Evolutionary conservation across 2,329 filamentous ascomycete genomes (phyloP).

Genomic region (Leptographium wingfieldii): DNA sequence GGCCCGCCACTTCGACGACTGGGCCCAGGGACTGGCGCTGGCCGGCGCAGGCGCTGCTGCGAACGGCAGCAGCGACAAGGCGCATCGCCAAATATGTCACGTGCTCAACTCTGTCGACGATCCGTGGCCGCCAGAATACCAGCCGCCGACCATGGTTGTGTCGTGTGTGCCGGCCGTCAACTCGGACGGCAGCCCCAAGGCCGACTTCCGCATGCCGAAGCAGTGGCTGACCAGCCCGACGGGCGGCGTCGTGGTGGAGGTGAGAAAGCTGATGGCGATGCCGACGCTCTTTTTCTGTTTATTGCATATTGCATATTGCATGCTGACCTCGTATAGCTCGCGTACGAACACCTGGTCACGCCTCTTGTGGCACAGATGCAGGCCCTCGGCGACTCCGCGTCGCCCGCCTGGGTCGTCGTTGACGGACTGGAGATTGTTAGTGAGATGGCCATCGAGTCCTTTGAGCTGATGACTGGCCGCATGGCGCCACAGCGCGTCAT

Average conservation of each 20-base stretch:
- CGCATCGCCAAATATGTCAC: constrained; percentile 26
- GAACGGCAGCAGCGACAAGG: neutral
- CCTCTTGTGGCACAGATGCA: constrained; percentile 56
- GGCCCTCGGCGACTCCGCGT: constrained; percentile 30
- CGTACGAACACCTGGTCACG: constrained; percentile 59
- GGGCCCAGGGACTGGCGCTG: constrained; percentile 24
- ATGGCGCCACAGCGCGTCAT: constrained; percentile 57
- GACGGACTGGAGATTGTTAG: constrained; percentile 60
- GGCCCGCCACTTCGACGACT: constrained; percentile 53
- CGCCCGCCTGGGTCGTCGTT: constrained; percentile 55
- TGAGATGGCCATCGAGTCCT: constrained; percentile 65
- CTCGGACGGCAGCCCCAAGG: constrained; percentile 44
- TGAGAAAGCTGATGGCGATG: constrained; percentile 9
- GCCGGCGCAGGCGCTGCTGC: neutral
- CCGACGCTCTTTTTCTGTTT: neutral
- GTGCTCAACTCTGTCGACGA: constrained; percentile 46
- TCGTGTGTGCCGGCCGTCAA: constrained; percentile 59
- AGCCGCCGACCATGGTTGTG: constrained; percentile 56
- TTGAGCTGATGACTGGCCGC: constrained; percentile 63
- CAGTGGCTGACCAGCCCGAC: constrained; percentile 59
- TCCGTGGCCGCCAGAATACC: constrained; percentile 49
- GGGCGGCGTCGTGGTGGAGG: constrained; percentile 60
- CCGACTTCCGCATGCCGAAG: constrained; percentile 56
- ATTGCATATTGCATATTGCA: neutral
- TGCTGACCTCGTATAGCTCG: constrained; percentile 27